Evolutionary conservation across 176 grass and related monocot species (phyloP), one percentile per base, ranked within the genome.

Genomic region (Oryza coarctata): DNA sequence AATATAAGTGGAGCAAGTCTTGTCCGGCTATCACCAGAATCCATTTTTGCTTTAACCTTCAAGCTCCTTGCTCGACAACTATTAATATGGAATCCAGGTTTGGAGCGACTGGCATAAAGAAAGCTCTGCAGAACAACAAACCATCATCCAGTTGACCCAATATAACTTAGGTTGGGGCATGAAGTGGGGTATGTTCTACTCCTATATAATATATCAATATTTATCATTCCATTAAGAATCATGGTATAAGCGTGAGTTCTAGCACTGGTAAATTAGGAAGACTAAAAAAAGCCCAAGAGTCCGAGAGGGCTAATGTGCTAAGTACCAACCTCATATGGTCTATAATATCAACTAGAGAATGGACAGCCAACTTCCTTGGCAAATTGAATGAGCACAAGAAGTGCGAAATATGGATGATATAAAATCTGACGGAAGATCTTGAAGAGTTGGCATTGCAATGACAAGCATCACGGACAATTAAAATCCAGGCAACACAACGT

Each of bases 1-100:
- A 98, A 93, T 73, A 84, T 83, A 79, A 98, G 74, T 18, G 96
- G 96, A 82, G 90, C 87, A 67, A 95, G 85, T 58, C 45, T 84
- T 83, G 82, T 77, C 41, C 74, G 40, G 6, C 71, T 77, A 66
- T 97, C 91, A 73, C 86, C 83, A 87, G 90, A 85, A 63, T 83
- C 77, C 68, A 68, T 78, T 52, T 86, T 38, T 63, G 92, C 92
- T 85, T 80, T 89, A 82, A 88, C 65, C 45, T 89, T 86, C 6
- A 87, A 80, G 65, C 74, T 80, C 74, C 64, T 91, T 73, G 74
- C 39, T 33, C 60, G 68, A 75, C 45, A 78, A 73, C 79, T 85
- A 65, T 77, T 43, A 12, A 85, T 79, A 28, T 67, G 74, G 64
- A 83, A 76, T 80, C 89, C 81, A 83, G 79, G 8, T 81, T 72